Conservation (phyloP, 177 flowering plant genomes). For the Vitis hybrid region DNA sequence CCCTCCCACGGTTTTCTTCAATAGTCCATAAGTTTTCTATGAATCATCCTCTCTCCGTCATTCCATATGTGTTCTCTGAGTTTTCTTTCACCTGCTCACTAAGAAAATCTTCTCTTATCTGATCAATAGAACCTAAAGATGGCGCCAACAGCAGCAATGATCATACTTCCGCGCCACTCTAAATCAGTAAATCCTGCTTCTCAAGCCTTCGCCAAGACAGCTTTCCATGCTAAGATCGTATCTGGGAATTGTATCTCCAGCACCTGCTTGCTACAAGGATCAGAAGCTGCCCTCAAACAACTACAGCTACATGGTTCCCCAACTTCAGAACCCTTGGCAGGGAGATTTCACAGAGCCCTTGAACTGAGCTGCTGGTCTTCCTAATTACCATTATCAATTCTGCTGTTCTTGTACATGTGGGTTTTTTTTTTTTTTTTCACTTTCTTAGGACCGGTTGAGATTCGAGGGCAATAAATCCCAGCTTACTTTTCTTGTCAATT, state of each 20-base stretch:
- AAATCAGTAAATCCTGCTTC: neutral
- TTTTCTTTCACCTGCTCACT: too few species aligned
- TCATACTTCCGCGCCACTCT: slow-evolving; percentile 19
- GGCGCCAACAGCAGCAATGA: slow-evolving; percentile 46
- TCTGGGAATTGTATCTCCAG: neutral
- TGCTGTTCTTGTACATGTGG: neutral
- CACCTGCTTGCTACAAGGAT: neutral
- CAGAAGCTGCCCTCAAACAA: neutral
- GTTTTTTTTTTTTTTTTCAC: neutral
- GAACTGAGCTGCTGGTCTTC: slow-evolving; percentile 29
- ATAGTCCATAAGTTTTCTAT: too few species aligned
- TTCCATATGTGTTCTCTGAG: too few species aligned
- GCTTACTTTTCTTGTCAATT: too few species aligned
- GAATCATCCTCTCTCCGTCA: too few species aligned
- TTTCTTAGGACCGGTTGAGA: neutral
- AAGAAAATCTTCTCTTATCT: too few species aligned
- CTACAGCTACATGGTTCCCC: neutral
- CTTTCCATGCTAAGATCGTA: neutral
- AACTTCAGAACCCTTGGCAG: neutral
- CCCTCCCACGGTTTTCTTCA: too few species aligned
- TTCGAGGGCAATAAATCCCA: too few species aligned
- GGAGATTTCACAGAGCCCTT: slow-evolving; percentile 26
- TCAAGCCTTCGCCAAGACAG: neutral
- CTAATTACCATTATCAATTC: neutral
- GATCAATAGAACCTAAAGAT: slow-evolving; percentile 5